These are phyloP conservation scores for Trichodelitschia bisporula DNA, from an alignment of 495 filamentous ascomycete species.

Conservation along the genomic window DNA sequence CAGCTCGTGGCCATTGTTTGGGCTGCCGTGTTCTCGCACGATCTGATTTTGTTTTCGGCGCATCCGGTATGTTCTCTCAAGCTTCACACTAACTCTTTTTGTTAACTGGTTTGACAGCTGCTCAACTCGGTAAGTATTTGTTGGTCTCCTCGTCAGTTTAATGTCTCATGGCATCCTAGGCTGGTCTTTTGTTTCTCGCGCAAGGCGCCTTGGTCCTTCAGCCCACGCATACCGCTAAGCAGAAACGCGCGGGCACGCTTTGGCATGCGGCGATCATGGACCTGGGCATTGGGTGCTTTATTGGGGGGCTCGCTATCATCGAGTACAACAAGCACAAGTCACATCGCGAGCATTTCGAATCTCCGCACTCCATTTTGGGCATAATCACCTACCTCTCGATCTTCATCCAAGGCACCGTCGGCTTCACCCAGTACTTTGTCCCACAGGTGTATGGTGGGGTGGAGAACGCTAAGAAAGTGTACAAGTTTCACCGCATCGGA, in stretches of 20 bases:
- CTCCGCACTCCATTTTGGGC: slow-evolving; percentile 56
- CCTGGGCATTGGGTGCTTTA: slow-evolving; percentile 32
- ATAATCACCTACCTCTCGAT: slow-evolving; percentile 49
- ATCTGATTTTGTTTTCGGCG: slow-evolving; percentile 49
- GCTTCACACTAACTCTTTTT: too few relatives aligned
- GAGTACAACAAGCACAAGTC: slow-evolving; percentile 54
- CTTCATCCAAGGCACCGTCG: slow-evolving; percentile 45
- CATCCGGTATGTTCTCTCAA: slow-evolving; percentile 39
- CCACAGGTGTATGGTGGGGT: slow-evolving; percentile 52
- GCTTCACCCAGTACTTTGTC: slow-evolving; percentile 51
- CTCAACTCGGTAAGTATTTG: slow-evolving; percentile 38
- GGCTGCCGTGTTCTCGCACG: slow-evolving; percentile 41
- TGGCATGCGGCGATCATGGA: slow-evolving; percentile 43
- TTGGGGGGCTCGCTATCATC: slow-evolving; percentile 49
- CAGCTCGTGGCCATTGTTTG: slow-evolving; percentile 51
- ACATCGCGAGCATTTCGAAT: slow-evolving; percentile 41
- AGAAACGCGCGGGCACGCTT: slow-evolving; percentile 49
- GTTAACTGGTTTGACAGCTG: slow-evolving; percentile 21
- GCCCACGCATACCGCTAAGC: slow-evolving; percentile 48
- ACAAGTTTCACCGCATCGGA: slow-evolving; percentile 66
- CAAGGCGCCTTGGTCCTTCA: slow-evolving; percentile 72
- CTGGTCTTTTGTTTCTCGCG: slow-evolving; percentile 44
- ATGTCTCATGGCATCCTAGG: slow-evolving; percentile 4
- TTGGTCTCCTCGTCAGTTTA: too few relatives aligned
- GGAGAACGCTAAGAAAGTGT: slow-evolving; percentile 54